A percentile compares a stretch with the other conserved stretches of the same genome.
Evolutionary conservation across 192 early-diverging fungal species (phyloP).

Genomic region (Coemansia sp.): DNA sequence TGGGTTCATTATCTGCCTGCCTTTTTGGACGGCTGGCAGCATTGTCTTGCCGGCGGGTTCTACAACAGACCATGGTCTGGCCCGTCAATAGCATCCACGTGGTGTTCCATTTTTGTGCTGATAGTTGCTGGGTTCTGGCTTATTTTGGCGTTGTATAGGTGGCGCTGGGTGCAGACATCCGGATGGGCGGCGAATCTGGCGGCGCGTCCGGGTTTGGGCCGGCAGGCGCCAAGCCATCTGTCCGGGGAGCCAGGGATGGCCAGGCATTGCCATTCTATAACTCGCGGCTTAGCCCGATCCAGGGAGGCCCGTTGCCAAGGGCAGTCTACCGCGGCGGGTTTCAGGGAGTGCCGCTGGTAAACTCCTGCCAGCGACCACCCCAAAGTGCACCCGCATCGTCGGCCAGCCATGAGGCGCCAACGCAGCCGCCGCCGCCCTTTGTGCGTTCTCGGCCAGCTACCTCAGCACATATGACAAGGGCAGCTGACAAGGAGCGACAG

Average conservation of each 20-base stretch:
- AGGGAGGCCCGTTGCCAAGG: slow-evolving; percentile 8
- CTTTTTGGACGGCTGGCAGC: not conserved
- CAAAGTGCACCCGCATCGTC: not conserved
- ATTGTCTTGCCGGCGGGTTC: slow-evolving; percentile 1
- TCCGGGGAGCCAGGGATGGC: no score
- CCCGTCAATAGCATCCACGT: not conserved
- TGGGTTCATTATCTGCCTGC: not conserved
- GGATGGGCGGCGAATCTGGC: not conserved
- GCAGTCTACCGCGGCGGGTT: slow-evolving; percentile 19
- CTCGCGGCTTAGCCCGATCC: slow-evolving; percentile 25
- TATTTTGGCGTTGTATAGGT: slow-evolving; percentile 11
- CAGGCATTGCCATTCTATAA: slow-evolving; percentile 39
- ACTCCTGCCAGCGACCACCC: no score
- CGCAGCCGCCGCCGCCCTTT: not conserved
- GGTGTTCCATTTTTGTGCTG: not conserved
- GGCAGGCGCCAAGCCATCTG: slow-evolving; percentile 1
- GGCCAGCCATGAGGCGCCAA: not conserved
- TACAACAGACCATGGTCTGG: not conserved
- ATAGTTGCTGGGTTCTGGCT: not conserved
- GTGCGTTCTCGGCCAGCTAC: slow-evolving; percentile 4
- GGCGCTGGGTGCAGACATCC: slow-evolving; percentile 18
- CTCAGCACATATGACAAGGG: slow-evolving; percentile 1
- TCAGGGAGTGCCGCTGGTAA: slow-evolving; percentile 28
- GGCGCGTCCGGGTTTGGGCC: not conserved
- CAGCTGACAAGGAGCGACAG: not conserved